Evolutionary conservation across 495 filamentous ascomycete genomes (phyloP), one percentile per base, ranked within the genome.

Genomic region (Penicillium macrosclerotiorum): DNA sequence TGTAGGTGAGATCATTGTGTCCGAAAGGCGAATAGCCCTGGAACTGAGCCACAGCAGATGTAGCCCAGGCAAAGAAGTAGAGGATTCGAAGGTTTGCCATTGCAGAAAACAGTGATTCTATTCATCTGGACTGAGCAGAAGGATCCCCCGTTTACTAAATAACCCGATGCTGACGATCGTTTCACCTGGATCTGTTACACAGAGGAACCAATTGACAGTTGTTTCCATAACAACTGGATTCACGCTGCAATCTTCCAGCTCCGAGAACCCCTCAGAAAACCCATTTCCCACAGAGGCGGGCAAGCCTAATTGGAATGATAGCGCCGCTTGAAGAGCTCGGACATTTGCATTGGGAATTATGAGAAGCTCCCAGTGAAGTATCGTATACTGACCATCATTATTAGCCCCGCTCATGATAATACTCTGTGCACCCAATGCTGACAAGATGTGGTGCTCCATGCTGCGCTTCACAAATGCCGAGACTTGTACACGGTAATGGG

Each of bases 1-100:
- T 64, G 46, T 61, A 74, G 24, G 55, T 60, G 12, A 70, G 45
- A 4, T 56, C 57, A 23, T 45, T 49, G 3, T 64, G 49, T 18
- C 49, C 43, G 23, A 18, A 22, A 0, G 67, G 60, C 8, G 58
- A 42, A 24, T 67, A 64, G 14, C 54, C 57, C 19, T 52, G 41
- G 4, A 65, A 58, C 27, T 66, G 54, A 16, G 63, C 59, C n/a
- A 44, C 8, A 2, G 48, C 41, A 8, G 26, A 29, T 17, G 43
- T 9, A 7, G 44, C 26, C 38, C 36, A 36, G 14, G 14, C 3
- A 2, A 52, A 19, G 36, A 22, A 45, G 9, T 8, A 32, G 17
- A 24, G 13, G 3, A 27, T 0, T 17, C 14, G n/a, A n/a, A 25
- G 9, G 5, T 12, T 5, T 52, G 20, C 8, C 18, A 6, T 25